phyloP scores from a whole-genome alignment of 164 flowering plant species.

The Annona cherimola region DNA sequence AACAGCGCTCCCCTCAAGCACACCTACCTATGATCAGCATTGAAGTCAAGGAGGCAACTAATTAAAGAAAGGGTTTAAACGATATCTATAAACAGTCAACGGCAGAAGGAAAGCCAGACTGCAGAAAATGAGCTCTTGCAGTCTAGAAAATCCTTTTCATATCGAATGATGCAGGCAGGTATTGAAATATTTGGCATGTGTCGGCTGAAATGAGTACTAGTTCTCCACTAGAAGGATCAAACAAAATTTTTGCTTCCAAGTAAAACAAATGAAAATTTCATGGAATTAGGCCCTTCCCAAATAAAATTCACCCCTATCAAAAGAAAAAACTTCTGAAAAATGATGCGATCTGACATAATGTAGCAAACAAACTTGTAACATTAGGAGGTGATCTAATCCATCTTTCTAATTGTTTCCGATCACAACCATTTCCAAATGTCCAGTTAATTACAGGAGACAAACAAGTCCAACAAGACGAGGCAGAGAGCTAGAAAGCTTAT shows the following conservation, averaged over 20 bases:
- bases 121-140: neutral
- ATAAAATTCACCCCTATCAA: neutral
- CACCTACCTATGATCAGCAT: slow-evolving; percentile 61
- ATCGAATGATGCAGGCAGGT: too few species aligned
- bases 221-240: neutral
- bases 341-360: neutral
- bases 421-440: neutral
- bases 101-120: neutral
- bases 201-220: neutral
- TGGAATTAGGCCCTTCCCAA: neutral
- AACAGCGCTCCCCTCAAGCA: slow-evolving; percentile 79
- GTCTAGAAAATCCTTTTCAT: neutral
- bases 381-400: neutral
- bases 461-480: neutral
- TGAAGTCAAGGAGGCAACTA: neutral
- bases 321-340: neutral
- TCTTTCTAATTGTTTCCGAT: neutral
- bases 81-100: neutral
- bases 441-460: neutral
- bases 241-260: too few species aligned
- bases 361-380: too few species aligned
- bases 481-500: neutral
- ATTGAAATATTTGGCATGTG: neutral
- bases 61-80: neutral
- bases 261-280: neutral